These are phyloP conservation scores for Hortiboletus rubellus DNA, from an alignment of 1,284 basidiomycete genomes.

Conservation along the genomic window DNA sequence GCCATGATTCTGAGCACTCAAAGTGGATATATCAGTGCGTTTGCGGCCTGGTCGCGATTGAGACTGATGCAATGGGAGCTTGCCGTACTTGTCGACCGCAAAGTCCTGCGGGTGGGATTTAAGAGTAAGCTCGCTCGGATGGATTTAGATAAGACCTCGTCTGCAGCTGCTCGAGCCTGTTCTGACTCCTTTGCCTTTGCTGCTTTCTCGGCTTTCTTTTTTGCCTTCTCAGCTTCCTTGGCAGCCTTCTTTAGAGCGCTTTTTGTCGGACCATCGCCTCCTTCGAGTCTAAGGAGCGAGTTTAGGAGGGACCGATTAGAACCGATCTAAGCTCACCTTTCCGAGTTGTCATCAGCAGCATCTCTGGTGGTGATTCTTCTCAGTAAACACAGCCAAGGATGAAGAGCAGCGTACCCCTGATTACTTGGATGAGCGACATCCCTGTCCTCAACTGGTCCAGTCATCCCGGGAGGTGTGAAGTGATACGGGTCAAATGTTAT, in stretches of 20 bases:
- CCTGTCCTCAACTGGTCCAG: conserved; percentile 3
- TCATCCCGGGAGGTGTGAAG: conserved; percentile 18
- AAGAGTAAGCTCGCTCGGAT: conserved; percentile 3
- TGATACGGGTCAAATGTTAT: conserved; percentile 24
- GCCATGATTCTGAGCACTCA: conserved; percentile 72
- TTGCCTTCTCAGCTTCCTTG: conserved; percentile 91
- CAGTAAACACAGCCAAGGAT: neutral
- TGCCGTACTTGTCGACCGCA: conserved; percentile 86
- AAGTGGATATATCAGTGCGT: conserved; percentile 63
- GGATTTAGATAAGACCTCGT: conserved; percentile 46
- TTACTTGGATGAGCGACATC: neutral
- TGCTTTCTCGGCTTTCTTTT: conserved; percentile 83
- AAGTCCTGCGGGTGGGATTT: conserved; percentile 60
- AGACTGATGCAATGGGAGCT: conserved; percentile 91
- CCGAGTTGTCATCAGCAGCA: conserved; percentile 10
- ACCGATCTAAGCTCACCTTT: conserved; percentile 10
- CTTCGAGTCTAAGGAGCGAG: conserved; percentile 28
- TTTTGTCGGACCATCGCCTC: conserved; percentile 67
- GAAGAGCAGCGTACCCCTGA: conserved; percentile 12
- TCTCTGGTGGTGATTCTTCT: conserved; percentile 17
- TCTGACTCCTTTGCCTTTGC: conserved; percentile 72
- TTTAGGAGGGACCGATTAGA: conserved; percentile 2
- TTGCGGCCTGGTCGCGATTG: conserved; percentile 59
- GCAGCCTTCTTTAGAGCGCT: conserved; percentile 92
- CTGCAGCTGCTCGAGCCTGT: conserved; percentile 72